Evolutionary conservation across 306 rosid species (phyloP), one percentile per base, ranked within the genome.

Genomic region (Leucaena leucocephala): DNA sequence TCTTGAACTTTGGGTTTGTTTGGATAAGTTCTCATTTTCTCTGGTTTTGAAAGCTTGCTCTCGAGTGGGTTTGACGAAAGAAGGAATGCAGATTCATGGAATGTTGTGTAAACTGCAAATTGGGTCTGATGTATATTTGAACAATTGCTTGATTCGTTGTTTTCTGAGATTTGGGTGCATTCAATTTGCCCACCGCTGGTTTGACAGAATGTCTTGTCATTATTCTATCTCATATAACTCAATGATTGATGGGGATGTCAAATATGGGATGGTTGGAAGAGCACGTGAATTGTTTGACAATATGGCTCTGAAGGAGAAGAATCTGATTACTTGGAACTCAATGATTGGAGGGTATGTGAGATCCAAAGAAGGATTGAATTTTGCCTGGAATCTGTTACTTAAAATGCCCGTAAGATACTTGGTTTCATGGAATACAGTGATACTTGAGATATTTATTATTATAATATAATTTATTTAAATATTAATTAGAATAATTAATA

Each of bases 391-490:
- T 46, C 76, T 92, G 89, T 92, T 90, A 83, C 77, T 73, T 78
- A 78, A 80, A 80, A 88, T 90, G 87, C 89, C 92, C 19, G 84
- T 84, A 54, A 88, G 84, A 52, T 93, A 90, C 71, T 81, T 87
- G 87, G 82, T 90, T 74, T 88, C 97, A 21, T 92, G 97, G 97
- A 90, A 92, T 85, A 87, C 88, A 6, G 78, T 92, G n/a, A n/a
- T n/a, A n/a, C n/a, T n/a, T n/a, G n/a, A n/a, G n/a, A n/a, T n/a
- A n/a, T n/a, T n/a, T n/a, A n/a, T n/a, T n/a, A n/a, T n/a, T n/a
- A n/a, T n/a, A n/a, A n/a, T n/a, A n/a, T n/a, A n/a, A n/a, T n/a
- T n/a, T n/a, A n/a, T n/a, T n/a, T n/a, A n/a, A n/a, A n/a, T n/a
- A n/a, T n/a, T n/a, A n/a, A n/a, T n/a, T n/a, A n/a, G n/a, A n/a